A percentile compares a stretch with the other conserved stretches of the same genome.
phyloP scores from a whole-genome alignment of 106 monocot genomes.

The Posidonia australis region DNA sequence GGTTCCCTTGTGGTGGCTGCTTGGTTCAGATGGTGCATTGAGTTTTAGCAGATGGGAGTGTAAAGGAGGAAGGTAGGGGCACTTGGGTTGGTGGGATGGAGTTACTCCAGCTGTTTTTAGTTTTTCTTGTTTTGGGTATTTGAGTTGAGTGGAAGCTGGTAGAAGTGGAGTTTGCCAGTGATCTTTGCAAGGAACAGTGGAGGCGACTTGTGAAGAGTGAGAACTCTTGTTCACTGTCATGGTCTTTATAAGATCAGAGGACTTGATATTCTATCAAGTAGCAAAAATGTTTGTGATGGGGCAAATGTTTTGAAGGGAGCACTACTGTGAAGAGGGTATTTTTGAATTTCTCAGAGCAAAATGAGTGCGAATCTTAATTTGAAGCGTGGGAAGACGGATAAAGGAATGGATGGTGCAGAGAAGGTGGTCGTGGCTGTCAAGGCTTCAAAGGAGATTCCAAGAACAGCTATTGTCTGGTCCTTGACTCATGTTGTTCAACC shows the following conservation, averaged over 20 bases:
- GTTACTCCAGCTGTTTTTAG: neutral
- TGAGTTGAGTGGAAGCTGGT: neutral
- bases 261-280: neutral
- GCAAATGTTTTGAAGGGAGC: neutral
- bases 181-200: neutral
- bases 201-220: neutral
- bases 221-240: neutral
- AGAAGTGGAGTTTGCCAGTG: too few relatives aligned
- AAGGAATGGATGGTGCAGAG: constrained; percentile 23
- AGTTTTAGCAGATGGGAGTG: too few relatives aligned
- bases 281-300: neutral
- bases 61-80: too few relatives aligned
- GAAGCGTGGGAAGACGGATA: constrained; percentile 27
- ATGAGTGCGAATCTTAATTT: neutral
- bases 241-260: neutral
- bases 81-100: neutral
- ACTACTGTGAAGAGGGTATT: neutral
- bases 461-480: constrained; percentile 70
- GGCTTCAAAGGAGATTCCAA: constrained; percentile 73
- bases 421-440: constrained; percentile 80
- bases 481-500: constrained; percentile 90
- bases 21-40: too few relatives aligned
- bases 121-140: neutral
- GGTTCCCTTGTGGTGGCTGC: too few relatives aligned
- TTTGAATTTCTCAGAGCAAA: neutral